Conservation (phyloP, 805 yeast species). For the Myxozyma kluyveri region DNA sequence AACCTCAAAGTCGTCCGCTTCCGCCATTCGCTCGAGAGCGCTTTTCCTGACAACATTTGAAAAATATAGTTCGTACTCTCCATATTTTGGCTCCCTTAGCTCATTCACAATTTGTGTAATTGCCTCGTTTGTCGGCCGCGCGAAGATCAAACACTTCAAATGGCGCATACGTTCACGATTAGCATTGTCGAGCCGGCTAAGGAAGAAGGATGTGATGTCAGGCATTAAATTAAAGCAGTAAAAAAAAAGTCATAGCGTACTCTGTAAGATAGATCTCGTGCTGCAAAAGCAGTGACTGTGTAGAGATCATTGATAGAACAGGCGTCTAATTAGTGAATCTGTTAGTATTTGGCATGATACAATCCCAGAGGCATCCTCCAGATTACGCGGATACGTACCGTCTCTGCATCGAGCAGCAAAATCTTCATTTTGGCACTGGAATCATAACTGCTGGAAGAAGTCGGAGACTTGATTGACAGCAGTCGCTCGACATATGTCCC, state of each 20-base stretch:
- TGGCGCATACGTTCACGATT: slow-evolving; percentile 72
- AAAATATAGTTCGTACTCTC: slow-evolving; percentile 71
- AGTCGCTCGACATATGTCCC: slow-evolving; percentile 43
- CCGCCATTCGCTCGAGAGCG: slow-evolving; percentile 83
- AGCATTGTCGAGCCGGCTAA: slow-evolving; percentile 52
- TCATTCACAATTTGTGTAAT: slow-evolving; percentile 63
- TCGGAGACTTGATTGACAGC: slow-evolving; percentile 29
- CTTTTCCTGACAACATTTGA: slow-evolving; percentile 71
- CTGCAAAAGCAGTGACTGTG: slow-evolving; percentile 79
- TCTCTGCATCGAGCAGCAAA: slow-evolving; percentile 70
- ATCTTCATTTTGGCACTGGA: slow-evolving; percentile 53
- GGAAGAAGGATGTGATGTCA: too few relatives aligned
- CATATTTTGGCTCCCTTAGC: slow-evolving; percentile 73
- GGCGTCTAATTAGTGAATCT: slow-evolving; percentile 45
- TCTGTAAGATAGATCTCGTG: slow-evolving; percentile 85
- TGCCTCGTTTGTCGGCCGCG: slow-evolving; percentile 68
- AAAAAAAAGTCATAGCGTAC: slow-evolving; percentile 24
- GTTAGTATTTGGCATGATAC: not conserved
- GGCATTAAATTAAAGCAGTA: not conserved
- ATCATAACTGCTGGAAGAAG: slow-evolving; percentile 27
- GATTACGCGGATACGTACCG: slow-evolving; percentile 40
- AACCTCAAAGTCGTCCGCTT: slow-evolving; percentile 81
- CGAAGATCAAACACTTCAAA: slow-evolving; percentile 73
- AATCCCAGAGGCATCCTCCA: not conserved
- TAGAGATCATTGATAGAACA: slow-evolving; percentile 80